Percentiles rank a stretch among this genome's conserved stretches.
phyloP scores from a whole-genome alignment of 2,329 filamentous ascomycete genomes.

The Aspergillus cejpii region DNA sequence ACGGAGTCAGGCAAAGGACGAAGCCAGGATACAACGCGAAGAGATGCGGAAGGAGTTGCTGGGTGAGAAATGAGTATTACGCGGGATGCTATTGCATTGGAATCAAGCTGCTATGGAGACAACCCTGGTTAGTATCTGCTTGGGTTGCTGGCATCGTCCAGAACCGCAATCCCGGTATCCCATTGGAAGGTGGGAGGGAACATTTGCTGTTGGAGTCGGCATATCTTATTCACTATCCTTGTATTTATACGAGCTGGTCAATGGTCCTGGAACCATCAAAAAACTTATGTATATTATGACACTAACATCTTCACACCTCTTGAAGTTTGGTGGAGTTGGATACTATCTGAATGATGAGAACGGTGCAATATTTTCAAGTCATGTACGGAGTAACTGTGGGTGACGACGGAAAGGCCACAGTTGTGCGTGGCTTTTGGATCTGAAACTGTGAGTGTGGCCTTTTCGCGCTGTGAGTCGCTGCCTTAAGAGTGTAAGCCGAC shows the following conservation, averaged over 20 bases:
- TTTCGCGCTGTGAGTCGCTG: not conserved
- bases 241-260: conserved; percentile 7
- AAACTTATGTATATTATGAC: not conserved
- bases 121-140: not conserved
- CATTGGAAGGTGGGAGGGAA: conserved; percentile 1
- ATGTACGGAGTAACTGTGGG: conserved; percentile 2
- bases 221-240: not conserved
- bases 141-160: too few relatives aligned
- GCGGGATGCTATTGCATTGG: not conserved
- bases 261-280: not conserved
- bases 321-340: not conserved
- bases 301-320: not conserved
- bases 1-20: conserved; percentile 25
- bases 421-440: conserved; percentile 3
- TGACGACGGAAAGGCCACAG: conserved; percentile 5
- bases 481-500: not conserved
- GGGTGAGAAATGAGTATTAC: conserved; percentile 25
- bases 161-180: too few relatives aligned
- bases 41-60: conserved; percentile 38
- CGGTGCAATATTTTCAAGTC: not conserved
- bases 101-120: not conserved
- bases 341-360: not conserved
- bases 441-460: conserved; percentile 3
- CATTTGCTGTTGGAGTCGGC: not conserved
- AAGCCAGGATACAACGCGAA: conserved; percentile 30